Percentiles rank a stretch among this genome's conserved stretches.
Conservation (phyloP, 2,329 filamentous ascomycete genomes). For the Trichoderma guizhouense region DNA sequence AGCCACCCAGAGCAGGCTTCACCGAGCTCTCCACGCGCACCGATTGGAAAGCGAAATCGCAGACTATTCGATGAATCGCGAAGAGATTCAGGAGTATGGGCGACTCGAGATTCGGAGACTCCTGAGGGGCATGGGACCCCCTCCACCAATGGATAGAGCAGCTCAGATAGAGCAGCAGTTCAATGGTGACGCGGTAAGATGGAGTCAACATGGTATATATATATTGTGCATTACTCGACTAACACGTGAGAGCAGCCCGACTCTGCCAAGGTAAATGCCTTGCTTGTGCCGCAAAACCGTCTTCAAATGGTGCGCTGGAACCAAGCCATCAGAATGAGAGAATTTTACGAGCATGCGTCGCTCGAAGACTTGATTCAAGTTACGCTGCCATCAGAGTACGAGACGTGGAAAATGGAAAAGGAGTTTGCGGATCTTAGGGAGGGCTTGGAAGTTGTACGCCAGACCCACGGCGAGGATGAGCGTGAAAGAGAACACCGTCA, state of each 20-base stretch:
- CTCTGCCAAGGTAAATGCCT: not conserved
- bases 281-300: not conserved
- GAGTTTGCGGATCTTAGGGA: not conserved
- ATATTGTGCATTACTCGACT: not conserved
- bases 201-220: not conserved
- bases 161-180: not conserved
- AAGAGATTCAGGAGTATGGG: not conserved
- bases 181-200: not conserved
- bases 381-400: not conserved
- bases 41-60: not conserved
- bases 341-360: not conserved
- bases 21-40: not conserved
- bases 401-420: not conserved
- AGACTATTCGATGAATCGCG: not conserved
- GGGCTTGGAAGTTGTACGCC: not conserved
- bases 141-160: not conserved
- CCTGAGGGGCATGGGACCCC: not conserved
- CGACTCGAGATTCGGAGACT: not conserved
- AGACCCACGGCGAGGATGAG: not conserved
- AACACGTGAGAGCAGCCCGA: not conserved
- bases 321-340: not conserved
- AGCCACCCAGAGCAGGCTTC: not conserved
- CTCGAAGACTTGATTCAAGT: not conserved
- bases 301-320: not conserved
- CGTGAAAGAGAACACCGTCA: not conserved